phyloP scores from a whole-genome alignment of 1,139 yeast genomes.

The Suhomyces guaymorum region DNA sequence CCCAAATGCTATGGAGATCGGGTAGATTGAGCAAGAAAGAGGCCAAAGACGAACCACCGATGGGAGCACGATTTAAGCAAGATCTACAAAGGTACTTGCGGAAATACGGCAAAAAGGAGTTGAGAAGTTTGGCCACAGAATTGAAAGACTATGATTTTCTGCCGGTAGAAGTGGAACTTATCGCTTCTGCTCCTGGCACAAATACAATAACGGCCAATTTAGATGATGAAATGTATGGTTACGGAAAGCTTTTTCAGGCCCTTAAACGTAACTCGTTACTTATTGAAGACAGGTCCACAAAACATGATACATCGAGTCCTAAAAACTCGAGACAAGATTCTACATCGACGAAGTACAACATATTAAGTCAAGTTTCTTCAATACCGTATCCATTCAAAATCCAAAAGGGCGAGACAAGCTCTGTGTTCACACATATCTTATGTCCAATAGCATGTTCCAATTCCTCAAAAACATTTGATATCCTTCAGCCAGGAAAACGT shows the following conservation, averaged over 20 bases:
- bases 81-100: slow-evolving; percentile 47
- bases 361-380: slow-evolving; percentile 59
- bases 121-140: slow-evolving; percentile 29
- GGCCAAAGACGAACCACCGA: no score
- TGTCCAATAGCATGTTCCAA: slow-evolving; percentile 43
- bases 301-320: no score
- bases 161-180: slow-evolving; percentile 50
- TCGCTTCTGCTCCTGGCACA: slow-evolving; percentile 58
- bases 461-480: slow-evolving; percentile 12
- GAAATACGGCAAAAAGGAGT: slow-evolving; percentile 35
- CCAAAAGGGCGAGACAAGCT: slow-evolving; percentile 33
- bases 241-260: slow-evolving; percentile 48
- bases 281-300: slow-evolving; percentile 17
- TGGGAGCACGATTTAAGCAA: slow-evolving; percentile 29
- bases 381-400: slow-evolving; percentile 55
- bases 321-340: no score
- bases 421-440: slow-evolving; percentile 57
- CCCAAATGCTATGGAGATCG: slow-evolving; percentile 67
- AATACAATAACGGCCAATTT: slow-evolving; percentile 19
- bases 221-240: slow-evolving; percentile 44
- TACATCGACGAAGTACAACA: no score
- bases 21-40: slow-evolving; percentile 29
- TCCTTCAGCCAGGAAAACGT: slow-evolving; percentile 33
- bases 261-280: slow-evolving; percentile 37
- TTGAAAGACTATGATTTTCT: slow-evolving; percentile 45